Percentiles rank a stretch among this genome's conserved stretches.
Conservation (phyloP, 768 basidiomycete species). For the Boletus rubropictus region DNA sequence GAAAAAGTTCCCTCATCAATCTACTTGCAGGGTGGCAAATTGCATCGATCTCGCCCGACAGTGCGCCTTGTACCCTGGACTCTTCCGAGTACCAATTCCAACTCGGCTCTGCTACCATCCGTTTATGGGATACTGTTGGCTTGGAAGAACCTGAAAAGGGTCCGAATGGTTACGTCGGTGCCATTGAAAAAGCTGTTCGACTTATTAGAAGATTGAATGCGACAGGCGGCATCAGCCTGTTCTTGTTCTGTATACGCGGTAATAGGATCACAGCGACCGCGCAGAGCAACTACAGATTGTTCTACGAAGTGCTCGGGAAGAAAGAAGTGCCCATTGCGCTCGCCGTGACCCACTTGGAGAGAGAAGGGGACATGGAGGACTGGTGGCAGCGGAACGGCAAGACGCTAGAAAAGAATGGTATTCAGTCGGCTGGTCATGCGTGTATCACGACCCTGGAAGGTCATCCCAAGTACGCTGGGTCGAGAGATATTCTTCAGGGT, state of each 20-base stretch:
- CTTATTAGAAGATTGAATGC: conserved; percentile 31
- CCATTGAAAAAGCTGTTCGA: conserved; percentile 27
- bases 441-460: conserved; percentile 27
- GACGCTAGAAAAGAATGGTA: conserved; percentile 16
- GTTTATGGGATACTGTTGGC: conserved; percentile 32
- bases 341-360: conserved; percentile 37
- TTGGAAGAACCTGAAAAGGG: conserved; percentile 26
- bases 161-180: conserved; percentile 18
- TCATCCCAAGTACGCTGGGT: conserved; percentile 27
- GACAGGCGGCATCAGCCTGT: conserved; percentile 35
- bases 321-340: conserved; percentile 35
- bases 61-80: conserved; percentile 32
- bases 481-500: conserved; percentile 21
- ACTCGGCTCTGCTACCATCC: conserved; percentile 20
- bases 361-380: conserved; percentile 28
- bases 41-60: conserved; percentile 21
- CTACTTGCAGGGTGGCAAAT: conserved; percentile 24
- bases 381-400: conserved; percentile 29
- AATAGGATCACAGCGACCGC: conserved; percentile 30
- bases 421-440: conserved; percentile 26
- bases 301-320: conserved; percentile 26
- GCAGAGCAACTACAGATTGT: conserved; percentile 23
- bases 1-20: conserved; percentile 26
- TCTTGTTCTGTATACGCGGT: conserved; percentile 37
- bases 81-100: conserved; percentile 24